These are phyloP conservation scores for Cairneyella variabilis DNA, from an alignment of 495 filamentous ascomycete species.

Conservation along the genomic window DNA sequence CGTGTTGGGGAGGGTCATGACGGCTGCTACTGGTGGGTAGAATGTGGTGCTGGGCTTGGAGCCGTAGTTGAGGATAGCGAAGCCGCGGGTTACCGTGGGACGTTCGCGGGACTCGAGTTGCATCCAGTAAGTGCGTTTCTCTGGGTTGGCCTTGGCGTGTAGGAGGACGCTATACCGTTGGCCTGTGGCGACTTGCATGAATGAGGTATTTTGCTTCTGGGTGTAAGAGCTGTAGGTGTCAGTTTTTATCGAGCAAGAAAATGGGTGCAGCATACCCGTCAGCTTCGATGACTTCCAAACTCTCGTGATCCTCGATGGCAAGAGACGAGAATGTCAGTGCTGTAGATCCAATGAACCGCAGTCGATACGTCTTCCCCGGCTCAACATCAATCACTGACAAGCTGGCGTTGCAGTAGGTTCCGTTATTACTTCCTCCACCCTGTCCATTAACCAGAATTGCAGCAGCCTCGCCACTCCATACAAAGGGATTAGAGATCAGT, in stretches of 20 bases:
- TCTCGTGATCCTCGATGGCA: slow-evolving; percentile 47
- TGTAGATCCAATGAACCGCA: slow-evolving; percentile 51
- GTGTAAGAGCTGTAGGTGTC: slow-evolving; percentile 40
- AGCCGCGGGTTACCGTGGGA: slow-evolving; percentile 39
- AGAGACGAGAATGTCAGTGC: slow-evolving; percentile 47
- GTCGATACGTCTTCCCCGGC: slow-evolving; percentile 52
- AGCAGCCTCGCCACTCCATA: slow-evolving; percentile 44
- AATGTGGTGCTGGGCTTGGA: slow-evolving; percentile 19
- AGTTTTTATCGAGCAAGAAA: neutral
- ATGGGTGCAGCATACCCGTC: slow-evolving; percentile 39
- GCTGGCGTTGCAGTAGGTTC: slow-evolving; percentile 36
- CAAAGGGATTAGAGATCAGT: slow-evolving; percentile 33
- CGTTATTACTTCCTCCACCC: slow-evolving; percentile 33
- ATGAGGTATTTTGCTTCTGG: slow-evolving; percentile 38
- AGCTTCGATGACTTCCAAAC: slow-evolving; percentile 48
- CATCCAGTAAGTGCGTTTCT: slow-evolving; percentile 45
- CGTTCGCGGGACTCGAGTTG: slow-evolving; percentile 51
- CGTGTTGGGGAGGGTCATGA: slow-evolving; percentile 38
- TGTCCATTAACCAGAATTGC: slow-evolving; percentile 49
- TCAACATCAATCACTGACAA: slow-evolving; percentile 50
- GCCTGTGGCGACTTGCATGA: slow-evolving; percentile 50
- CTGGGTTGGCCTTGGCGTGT: slow-evolving; percentile 36
- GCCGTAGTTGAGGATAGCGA: slow-evolving; percentile 49
- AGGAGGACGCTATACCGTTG: slow-evolving; percentile 55
- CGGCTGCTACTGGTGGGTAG: slow-evolving; percentile 26